Conservation (phyloP, 768 basidiomycete species). For the Kwoniella sp. region DNA sequence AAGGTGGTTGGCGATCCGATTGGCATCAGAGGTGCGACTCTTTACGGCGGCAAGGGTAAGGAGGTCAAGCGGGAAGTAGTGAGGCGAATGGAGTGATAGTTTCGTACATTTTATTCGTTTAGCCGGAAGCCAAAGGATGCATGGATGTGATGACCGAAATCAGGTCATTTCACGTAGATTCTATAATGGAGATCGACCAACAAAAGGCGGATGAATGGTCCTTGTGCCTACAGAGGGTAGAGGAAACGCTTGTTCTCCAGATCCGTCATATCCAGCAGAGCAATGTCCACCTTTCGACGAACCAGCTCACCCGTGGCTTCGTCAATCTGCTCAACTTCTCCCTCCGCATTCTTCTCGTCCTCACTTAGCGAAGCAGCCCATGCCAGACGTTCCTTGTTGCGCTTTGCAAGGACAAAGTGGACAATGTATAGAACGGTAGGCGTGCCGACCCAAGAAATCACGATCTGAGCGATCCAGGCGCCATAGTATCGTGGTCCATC, state of each 20-base stretch:
- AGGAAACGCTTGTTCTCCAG: neutral
- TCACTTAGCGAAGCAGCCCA: neutral
- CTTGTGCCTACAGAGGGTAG: neutral
- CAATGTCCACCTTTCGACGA: neutral
- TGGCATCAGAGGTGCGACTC: constrained; percentile 5
- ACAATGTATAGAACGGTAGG: neutral
- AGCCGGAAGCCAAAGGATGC: no score
- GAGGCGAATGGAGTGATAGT: neutral
- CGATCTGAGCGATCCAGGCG: neutral
- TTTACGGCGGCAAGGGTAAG: constrained; percentile 6
- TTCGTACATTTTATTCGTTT: neutral
- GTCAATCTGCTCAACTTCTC: neutral
- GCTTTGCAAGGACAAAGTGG: neutral
- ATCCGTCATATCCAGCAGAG: neutral
- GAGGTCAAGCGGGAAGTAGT: constrained; percentile 2
- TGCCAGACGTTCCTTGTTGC: neutral
- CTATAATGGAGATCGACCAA: no score
- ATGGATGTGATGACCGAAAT: no score
- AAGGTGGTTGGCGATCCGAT: constrained; percentile 3
- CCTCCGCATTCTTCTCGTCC: neutral
- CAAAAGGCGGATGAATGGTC: no score
- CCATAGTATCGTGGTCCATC: neutral
- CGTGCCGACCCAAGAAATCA: neutral
- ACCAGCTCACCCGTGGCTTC: neutral
- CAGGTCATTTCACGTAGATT: no score